A percentile compares a stretch with the other conserved stretches of the same genome.
Conservation (phyloP, 2,329 filamentous ascomycete genomes). For the Xylaria sp. region DNA sequence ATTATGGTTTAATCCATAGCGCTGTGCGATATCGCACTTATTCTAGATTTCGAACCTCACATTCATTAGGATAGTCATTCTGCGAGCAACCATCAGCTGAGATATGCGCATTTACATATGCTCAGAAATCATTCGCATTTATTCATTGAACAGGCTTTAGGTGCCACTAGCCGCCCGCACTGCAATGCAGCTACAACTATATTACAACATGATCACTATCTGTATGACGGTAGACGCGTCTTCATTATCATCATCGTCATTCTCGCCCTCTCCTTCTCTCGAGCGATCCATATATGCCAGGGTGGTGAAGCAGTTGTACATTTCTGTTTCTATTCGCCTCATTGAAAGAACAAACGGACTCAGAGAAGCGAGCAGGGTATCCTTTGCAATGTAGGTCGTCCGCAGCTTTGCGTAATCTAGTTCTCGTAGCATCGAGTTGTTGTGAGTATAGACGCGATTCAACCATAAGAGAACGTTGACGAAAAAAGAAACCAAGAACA, state of each 20-base stretch:
- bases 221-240: not conserved
- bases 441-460: not conserved
- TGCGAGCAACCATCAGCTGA: not conserved
- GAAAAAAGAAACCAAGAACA: not conserved
- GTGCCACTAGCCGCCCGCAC: not conserved
- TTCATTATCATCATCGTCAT: constrained; percentile 10
- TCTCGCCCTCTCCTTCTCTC: not conserved
- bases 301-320: not conserved
- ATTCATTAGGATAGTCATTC: not conserved
- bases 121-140: not conserved
- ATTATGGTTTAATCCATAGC: not conserved
- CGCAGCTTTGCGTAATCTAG: not conserved
- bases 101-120: not conserved
- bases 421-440: not conserved
- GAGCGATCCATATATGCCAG: not conserved
- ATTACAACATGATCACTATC: constrained; percentile 1
- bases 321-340: not conserved
- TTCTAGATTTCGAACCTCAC: not conserved
- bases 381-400: not conserved
- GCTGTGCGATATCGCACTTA: not conserved
- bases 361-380: not conserved
- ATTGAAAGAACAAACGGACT: not conserved
- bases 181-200: constrained; percentile 2
- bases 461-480: not conserved
- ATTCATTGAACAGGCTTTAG: not conserved